Evolutionary conservation across 2,329 filamentous ascomycete genomes (phyloP).

Genomic region (Botrytis pseudocinerea): DNA sequence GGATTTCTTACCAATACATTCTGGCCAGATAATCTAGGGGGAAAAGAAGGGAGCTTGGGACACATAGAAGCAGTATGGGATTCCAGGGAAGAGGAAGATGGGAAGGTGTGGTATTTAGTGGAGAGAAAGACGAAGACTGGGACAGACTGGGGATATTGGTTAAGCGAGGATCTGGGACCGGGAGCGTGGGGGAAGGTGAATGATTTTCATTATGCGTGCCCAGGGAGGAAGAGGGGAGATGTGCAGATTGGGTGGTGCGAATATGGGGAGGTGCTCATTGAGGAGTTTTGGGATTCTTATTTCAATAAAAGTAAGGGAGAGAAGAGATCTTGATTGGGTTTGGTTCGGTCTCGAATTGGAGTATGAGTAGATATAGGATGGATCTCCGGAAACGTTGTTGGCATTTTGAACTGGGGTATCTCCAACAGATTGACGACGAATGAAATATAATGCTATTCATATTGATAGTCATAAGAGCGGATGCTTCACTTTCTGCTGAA

Average conservation of each 20-base stretch:
- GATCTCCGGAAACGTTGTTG: neutral
- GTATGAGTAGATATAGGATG: neutral
- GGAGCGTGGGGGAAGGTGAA: neutral
- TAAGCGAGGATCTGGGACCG: neutral
- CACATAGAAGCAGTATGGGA: neutral
- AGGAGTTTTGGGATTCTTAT: neutral
- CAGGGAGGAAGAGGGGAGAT: neutral
- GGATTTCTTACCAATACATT: neutral
- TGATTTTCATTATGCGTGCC: constrained; percentile 4
- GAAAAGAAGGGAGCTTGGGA: neutral
- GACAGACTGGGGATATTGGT: neutral
- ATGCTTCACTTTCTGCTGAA: neutral
- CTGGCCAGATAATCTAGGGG: neutral
- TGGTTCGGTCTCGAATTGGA: neutral
- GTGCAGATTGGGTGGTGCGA: neutral
- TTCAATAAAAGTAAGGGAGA: neutral
- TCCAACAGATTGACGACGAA: neutral
- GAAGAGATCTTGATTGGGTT: neutral
- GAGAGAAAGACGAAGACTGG: neutral
- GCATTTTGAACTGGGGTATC: neutral
- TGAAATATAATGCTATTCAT: neutral
- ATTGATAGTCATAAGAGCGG: neutral
- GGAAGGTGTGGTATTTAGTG: constrained; percentile 9
- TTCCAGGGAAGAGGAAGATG: neutral
- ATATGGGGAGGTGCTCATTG: neutral